Evolutionary conservation across 345 rosid species (phyloP), one percentile per base, ranked within the genome.

Genomic region (Schrenkiella parvula): DNA sequence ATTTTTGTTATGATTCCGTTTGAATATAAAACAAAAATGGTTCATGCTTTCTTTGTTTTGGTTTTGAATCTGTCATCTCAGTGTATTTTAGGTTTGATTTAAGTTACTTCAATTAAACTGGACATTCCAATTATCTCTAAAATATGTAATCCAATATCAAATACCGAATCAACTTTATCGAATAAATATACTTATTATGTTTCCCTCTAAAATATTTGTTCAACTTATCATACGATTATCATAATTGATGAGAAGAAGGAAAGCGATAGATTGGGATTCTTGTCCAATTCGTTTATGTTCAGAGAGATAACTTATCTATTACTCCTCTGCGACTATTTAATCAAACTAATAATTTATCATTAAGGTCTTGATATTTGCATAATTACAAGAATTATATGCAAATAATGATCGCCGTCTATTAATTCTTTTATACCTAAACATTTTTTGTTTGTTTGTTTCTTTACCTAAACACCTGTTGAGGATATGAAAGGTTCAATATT

Each of bases 201-300:
- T 21, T 48, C 1, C 38, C 35, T 25, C n/a, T n/a, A n/a, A n/a
- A n/a, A n/a, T n/a, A n/a, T n/a, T n/a, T n/a, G n/a, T n/a, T n/a
- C n/a, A n/a, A n/a, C n/a, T n/a, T n/a, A n/a, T n/a, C n/a, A n/a
- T n/a, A n/a, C n/a, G n/a, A n/a, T n/a, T n/a, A n/a, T n/a, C n/a
- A n/a, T n/a, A n/a, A 34, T 15, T 18, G 25, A 51, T 41, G 52
- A n/a, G 34, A 51, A 52, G 26, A 35, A 60, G 19, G 60, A 71
- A 62, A 63, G 17, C 28, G 63, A 41, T n/a, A 32, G 19, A 11
- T 41, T 51, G 13, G 9, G 62, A 51, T 50, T 71, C 12, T 3
- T 53, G 68, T 71, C 68, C 69, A 71, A 28, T 13, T 71, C 75
- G 18, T 18, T 18, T 50, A 28, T 25, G 42, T 61, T 62, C 5